A percentile compares a stretch with the other conserved stretches of the same genome.
Evolutionary conservation across 148 eudicot genomes (phyloP).

Genomic region (Heliamphora exappendiculata): DNA sequence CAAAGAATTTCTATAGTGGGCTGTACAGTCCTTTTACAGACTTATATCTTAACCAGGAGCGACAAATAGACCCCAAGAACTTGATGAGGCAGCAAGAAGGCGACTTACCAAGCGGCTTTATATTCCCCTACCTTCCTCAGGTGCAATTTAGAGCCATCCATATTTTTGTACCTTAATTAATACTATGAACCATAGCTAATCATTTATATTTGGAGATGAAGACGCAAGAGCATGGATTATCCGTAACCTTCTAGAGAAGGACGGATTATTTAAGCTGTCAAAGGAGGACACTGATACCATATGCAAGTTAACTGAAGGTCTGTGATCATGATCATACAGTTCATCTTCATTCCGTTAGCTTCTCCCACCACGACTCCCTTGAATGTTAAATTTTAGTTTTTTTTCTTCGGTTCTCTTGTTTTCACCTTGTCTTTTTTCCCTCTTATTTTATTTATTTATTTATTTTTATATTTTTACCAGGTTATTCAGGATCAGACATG

Average conservation of each 20-base stretch:
- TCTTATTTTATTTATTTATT: background rate
- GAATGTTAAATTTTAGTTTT: background rate
- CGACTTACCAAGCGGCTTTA: conserved; percentile 93
- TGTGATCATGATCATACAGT: background rate
- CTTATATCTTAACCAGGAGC: conserved; percentile 58
- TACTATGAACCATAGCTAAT: conserved; percentile 5
- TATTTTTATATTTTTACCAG: conserved; percentile 27
- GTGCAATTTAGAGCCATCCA: conserved; percentile 26
- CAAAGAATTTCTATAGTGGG: background rate
- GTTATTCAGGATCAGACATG: conserved; percentile 99
- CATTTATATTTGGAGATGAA: conserved; percentile 23
- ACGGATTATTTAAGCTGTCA: conserved; percentile 77
- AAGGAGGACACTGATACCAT: conserved; percentile 57
- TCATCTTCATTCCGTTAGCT: conserved; percentile 6
- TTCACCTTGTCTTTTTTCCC: background rate
- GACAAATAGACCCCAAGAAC: conserved; percentile 98
- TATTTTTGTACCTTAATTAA: background rate
- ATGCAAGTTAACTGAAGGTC: conserved; percentile 89
- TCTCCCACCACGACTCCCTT: background rate
- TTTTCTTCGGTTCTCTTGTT: background rate
- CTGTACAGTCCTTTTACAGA: background rate
- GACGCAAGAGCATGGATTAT: conserved; percentile 96
- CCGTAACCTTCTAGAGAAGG: conserved; percentile 74
- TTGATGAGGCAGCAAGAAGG: conserved; percentile 98
- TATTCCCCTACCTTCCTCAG: conserved; percentile 91